Evolutionary conservation across 106 monocot species (phyloP).

Genomic region (Dendrobium officinale): DNA sequence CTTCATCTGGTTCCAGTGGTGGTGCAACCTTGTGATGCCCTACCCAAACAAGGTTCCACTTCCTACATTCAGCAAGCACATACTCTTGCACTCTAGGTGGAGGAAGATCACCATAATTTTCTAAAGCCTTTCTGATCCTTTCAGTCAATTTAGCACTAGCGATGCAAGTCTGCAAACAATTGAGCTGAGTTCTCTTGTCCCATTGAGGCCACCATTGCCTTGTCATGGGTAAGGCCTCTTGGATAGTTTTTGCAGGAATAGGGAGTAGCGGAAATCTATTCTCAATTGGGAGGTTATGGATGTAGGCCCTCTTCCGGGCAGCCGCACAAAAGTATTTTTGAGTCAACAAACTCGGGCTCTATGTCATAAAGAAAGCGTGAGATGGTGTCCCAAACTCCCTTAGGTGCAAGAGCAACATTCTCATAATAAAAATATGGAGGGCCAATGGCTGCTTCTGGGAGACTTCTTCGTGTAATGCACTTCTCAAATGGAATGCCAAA

Average conservation of each 20-base stretch:
- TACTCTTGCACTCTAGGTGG: constrained; percentile 21
- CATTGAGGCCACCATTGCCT: constrained; percentile 62
- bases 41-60: constrained; percentile 66
- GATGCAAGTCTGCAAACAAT: constrained; percentile 44
- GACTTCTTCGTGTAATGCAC: constrained; percentile 22
- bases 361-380: constrained; percentile 44
- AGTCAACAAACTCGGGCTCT: constrained; percentile 66
- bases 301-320: constrained; percentile 54
- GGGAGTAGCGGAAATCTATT: constrained; percentile 46
- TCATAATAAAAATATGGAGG: constrained; percentile 91
- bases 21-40: constrained; percentile 58
- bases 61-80: constrained; percentile 31
- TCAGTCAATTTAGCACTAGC: constrained; percentile 36
- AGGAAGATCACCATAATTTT: constrained; percentile 20
- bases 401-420: constrained; percentile 80
- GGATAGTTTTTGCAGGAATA: constrained; percentile 36
- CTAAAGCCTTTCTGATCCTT: constrained; percentile 28
- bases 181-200: constrained; percentile 50
- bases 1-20: constrained; percentile 43
- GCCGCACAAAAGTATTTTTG: constrained; percentile 59
- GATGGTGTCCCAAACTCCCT: constrained; percentile 72
- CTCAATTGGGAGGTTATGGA: constrained; percentile 61
- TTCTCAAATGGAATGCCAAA: constrained; percentile 54
- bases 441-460: constrained; percentile 56
- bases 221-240: constrained; percentile 40